Evolutionary conservation across 345 rosid genomes (phyloP), one percentile per base, ranked within the genome.

Genomic region (Leavenworthia alabamica): DNA sequence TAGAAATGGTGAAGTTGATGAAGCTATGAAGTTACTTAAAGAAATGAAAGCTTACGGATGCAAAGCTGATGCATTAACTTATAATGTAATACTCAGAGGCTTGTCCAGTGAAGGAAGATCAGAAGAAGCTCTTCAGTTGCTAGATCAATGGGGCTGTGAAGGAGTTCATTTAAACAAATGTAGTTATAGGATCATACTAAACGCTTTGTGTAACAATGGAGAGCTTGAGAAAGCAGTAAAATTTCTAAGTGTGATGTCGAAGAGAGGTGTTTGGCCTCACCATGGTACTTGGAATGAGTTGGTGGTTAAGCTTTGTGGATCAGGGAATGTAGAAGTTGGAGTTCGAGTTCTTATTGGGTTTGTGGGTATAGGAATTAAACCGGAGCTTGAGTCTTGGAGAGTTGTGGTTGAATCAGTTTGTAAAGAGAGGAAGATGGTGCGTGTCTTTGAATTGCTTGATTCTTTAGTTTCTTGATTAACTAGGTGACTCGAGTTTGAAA

Each of bases 151-250:
- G 62, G 77, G 77, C 8, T 48, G 47, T 5, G 84, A 83, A 49
- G 88, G 97, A 56, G 78, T 79, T 68, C 76, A 52, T 78, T 73
- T 84, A 49, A 83, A 89, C 69, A 86, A 83, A 76, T 85, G 75
- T 32, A 93, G 91, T 68, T 93, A 86, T 66, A 79, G 99, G 71
- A 87, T 86, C 60, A 80, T 89, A 27, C 60, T 93, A 67, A 92
- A 89, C 56, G 70, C 72, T n/a, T 73, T 87, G 64, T 81, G 80
- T 47, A 79, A 80, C 22, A 77, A 72, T 16, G 83, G 78, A 42
- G 84, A 89, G 61, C 59, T 93, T 47, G 80, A 68, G 56, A 83
- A 81, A 78, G 91, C 94, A 5, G 49, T 67, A 1, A 54, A 64
- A 28, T 66, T 88, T 68, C 47, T 89, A 63, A 59, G 57, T 68